These are phyloP conservation scores for Pisolithus orientalis DNA, from an alignment of 768 basidiomycete species.

Conservation along the genomic window DNA sequence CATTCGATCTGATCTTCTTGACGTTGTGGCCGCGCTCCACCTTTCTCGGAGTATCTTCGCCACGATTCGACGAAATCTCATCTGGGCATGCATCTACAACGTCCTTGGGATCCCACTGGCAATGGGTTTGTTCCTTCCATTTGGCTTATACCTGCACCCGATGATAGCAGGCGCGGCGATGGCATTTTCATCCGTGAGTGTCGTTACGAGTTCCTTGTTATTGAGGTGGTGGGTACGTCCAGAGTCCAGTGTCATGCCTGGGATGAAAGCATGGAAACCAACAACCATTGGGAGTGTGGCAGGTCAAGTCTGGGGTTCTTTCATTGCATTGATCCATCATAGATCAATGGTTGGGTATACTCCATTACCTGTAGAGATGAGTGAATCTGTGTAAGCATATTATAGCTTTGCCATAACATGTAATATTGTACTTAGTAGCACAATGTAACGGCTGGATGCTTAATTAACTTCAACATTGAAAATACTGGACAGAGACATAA, in stretches of 20 bases:
- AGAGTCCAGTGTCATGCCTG: conserved; percentile 62
- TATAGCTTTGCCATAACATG: not conserved
- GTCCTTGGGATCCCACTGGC: conserved; percentile 91
- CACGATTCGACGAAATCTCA: conserved; percentile 86
- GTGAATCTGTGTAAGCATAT: conserved; percentile 23
- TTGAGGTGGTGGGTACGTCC: conserved; percentile 83
- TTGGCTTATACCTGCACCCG: conserved; percentile 90
- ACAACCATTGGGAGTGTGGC: conserved; percentile 36
- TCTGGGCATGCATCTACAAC: conserved; percentile 97
- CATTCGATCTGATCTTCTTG: conserved; percentile 93
- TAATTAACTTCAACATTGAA: no score
- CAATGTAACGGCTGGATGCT: no score
- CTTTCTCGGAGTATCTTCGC: conserved; percentile 84
- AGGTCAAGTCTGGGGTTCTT: conserved; percentile 45
- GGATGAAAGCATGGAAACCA: conserved; percentile 28
- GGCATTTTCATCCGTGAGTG: conserved; percentile 96
- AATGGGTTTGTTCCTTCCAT: conserved; percentile 93
- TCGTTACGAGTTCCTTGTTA: conserved; percentile 84
- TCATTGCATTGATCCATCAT: conserved; percentile 33
- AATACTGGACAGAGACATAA: no score
- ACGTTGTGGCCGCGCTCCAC: conserved; percentile 94
- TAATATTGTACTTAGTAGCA: not conserved
- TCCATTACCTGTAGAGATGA: conserved; percentile 68
- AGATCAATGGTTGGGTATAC: conserved; percentile 51
- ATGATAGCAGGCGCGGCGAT: conserved; percentile 99